Evolutionary conservation across 1,284 basidiomycete genomes (phyloP), one percentile per base, ranked within the genome.

Genomic region (Rhodotorula glutinis): DNA sequence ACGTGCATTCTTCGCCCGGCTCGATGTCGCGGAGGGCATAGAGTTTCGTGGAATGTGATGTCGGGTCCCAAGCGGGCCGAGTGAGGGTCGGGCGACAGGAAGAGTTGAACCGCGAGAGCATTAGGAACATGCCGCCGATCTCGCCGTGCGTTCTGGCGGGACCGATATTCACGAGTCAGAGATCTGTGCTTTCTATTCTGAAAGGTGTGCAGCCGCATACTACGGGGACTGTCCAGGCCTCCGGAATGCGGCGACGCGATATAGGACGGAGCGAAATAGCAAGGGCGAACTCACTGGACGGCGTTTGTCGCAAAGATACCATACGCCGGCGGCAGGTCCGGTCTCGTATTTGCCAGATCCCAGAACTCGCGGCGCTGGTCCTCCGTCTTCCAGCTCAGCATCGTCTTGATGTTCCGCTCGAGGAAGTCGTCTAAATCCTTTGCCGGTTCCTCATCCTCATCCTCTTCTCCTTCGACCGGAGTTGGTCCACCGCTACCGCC

Each of bases 301-400:
- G 74, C 74, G 53, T 75, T 75, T 4, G 74, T 74, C n/a, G 70
- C 61, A 62, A 75, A 75, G 40, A 75, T 71, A 5, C 62, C 73
- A 46, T 70, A 71, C 10, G 62, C 69, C 13, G 29, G 14, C 3
- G 74, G 74, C 8, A 74, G 60, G n/a, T 72, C 73, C 0, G 57
- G 49, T 21, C 69, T 55, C 4, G 71, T 71, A 54, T 75, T 75
- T 14, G 74, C 73, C 1, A 75, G 55, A 11, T 70, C 65, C 55
- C 69, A 67, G 17, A 73, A 66, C 4, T 57, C 25, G 14, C 54
- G 27, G 11, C 68, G 59, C 43, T 75, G 64, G 19, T 64, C 29
- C 13, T 65, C 53, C 4, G 55, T 53, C 51, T 62, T 69, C 58
- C 58, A 66, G 4, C 49, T 53, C 44, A 71, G 46, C 29, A 54